phyloP scores from a whole-genome alignment of 805 yeast genomes.

The Sugiyamaella americana region DNA sequence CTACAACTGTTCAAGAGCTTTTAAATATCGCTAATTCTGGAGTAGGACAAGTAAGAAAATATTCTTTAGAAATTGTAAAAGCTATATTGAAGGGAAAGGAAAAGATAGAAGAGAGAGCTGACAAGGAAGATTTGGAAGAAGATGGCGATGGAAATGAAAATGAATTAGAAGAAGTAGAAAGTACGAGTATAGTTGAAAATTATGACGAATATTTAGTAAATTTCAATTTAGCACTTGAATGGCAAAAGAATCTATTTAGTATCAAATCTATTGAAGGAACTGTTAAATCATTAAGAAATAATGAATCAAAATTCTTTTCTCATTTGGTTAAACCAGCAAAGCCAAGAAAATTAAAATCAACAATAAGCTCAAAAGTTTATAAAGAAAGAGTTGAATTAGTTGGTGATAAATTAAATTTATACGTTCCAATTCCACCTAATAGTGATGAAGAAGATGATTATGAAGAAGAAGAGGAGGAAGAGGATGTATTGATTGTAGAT shows the following conservation, averaged over 20 bases:
- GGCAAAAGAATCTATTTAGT: neutral
- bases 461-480: neutral
- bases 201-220: neutral
- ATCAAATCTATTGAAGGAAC: neutral
- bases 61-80: conserved; percentile 53
- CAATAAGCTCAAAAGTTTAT: neutral
- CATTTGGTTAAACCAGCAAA: neutral
- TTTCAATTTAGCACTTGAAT: neutral
- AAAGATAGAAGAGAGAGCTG: neutral
- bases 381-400: neutral
- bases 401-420: neutral
- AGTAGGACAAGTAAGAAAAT: conserved; percentile 52
- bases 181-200: neutral
- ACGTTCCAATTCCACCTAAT: neutral
- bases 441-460: neutral
- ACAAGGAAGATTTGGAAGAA: conserved; percentile 1
- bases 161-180: neutral
- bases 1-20: conserved; percentile 45
- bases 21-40: conserved; percentile 28
- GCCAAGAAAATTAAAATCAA: too few relatives aligned
- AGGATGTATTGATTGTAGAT: too few relatives aligned
- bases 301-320: neutral
- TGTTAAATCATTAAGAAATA: neutral
- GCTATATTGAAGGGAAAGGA: conserved; percentile 35
- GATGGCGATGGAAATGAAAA: neutral